phyloP scores from a whole-genome alignment of 2,329 filamentous ascomycete species.

The Aspergillus sp. region DNA sequence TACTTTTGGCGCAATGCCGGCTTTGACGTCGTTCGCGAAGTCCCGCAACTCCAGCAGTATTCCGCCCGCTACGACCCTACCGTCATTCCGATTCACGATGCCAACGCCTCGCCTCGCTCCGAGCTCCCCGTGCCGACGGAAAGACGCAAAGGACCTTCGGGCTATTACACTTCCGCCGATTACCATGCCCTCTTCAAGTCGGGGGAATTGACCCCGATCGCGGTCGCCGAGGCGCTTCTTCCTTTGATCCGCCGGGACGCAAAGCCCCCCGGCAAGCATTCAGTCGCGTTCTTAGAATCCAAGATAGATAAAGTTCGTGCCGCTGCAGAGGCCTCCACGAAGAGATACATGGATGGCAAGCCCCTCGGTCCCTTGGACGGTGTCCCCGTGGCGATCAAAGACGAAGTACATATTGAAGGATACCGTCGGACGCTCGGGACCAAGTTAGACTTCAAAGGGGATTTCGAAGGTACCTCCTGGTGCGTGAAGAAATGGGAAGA shows the following conservation, averaged over 20 bases:
- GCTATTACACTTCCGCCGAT: slow-evolving; percentile 71
- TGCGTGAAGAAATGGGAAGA: slow-evolving; percentile 70
- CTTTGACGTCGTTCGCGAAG: slow-evolving; percentile 58
- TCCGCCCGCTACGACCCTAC: slow-evolving; percentile 57
- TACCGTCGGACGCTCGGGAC: slow-evolving; percentile 69
- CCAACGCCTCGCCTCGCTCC: slow-evolving; percentile 15
- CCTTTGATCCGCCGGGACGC: slow-evolving; percentile 65
- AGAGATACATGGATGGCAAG: slow-evolving; percentile 66
- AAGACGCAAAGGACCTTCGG: slow-evolving; percentile 34
- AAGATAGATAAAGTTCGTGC: slow-evolving; percentile 62
- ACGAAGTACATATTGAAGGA: slow-evolving; percentile 71
- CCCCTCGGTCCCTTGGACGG: slow-evolving; percentile 73
- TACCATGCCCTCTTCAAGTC: slow-evolving; percentile 74
- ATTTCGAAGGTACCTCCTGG: slow-evolving; percentile 62
- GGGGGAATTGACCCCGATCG: slow-evolving; percentile 68
- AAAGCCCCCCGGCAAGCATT: slow-evolving; percentile 59
- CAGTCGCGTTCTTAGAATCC: slow-evolving; percentile 70
- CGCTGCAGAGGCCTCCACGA: slow-evolving; percentile 71
- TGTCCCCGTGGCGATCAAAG: slow-evolving; percentile 80
- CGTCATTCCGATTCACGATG: slow-evolving; percentile 47
- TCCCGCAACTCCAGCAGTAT: slow-evolving; percentile 55
- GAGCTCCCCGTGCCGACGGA: slow-evolving; percentile 31
- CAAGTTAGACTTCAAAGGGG: slow-evolving; percentile 55
- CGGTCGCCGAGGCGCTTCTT: slow-evolving; percentile 70
- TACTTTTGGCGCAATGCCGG: slow-evolving; percentile 71